Evolutionary conservation across 2,329 filamentous ascomycete species (phyloP), one percentile per base, ranked within the genome.

Genomic region (Hymenoscyphus scutula): DNA sequence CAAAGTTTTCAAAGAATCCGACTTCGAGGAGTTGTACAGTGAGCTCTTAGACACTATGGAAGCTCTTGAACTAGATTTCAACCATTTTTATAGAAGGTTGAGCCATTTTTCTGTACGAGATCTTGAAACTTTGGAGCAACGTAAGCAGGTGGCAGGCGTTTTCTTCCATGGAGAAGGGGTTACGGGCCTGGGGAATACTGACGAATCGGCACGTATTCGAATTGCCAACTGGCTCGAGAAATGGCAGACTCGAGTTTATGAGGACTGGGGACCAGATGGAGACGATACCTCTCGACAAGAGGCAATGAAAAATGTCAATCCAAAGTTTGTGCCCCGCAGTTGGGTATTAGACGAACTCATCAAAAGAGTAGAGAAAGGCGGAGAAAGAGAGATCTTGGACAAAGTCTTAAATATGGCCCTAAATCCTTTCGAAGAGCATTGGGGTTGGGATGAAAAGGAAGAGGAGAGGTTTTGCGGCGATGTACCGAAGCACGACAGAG

Each of bases 321-420:
- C 95, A 2, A 97, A 91, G 78, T 99, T 99, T 72, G 81, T 97
- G 0, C 92, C 95, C 0, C 85, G 92, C 55, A 88, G 90, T 19
- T 99, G 94, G 93, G 85, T 99, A 58, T 81, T 99, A 23, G 94
- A 98, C 74, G 95, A 99, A 76, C 76, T 99, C 15, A 98, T 99
- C 68, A 85, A 89, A 54, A 84, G 91, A 10, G 93, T 98, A 0
- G 92, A 98, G 76, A 91, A 91, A 74, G 86, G 88, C 58, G 86
- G 87, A 2, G 93, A 99, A 72, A 82, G 91, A 61, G 88, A 92
- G 8, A 87, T 98, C 38, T 75, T 99, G 53, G 80, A 84, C 13
- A 82, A 88, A 32, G 82, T 95, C 27, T 91, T 96, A 88, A 85
- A 91, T 53, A 89, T 98, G 87, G 85, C 88, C 2, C 78, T 94